Base-by-base conservation (phyloP, 176 grass and related monocot genomes). In the Musa beccarii region DNA sequence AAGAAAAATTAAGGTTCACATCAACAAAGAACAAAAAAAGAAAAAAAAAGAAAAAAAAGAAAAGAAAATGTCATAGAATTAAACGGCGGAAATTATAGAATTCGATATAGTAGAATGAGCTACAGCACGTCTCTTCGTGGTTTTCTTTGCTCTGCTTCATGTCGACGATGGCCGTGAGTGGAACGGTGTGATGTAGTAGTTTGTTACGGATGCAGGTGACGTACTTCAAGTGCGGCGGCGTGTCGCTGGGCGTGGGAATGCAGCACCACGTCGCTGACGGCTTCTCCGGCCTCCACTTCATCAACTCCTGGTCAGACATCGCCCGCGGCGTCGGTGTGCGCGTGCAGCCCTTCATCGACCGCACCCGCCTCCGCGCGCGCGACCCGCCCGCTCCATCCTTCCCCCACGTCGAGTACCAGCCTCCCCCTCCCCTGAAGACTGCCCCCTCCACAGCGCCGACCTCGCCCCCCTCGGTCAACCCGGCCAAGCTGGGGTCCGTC, bases 291-390 rank as follows among this genome's bases (percentile, higher is more conserved):
- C 76, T 90, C 66, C 93, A 90, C 65, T 92, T 96, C 81, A 92
- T 96, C 28, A 96, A 96, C 83, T 90, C 93, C 2, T 96, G 93
- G 93, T 89, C 93, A n/a, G 93, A 90, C 63, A 20, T 92, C 52
- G 80, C 89, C 61, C 87, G 87, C 26, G 89, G 93, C 67, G 66
- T 53, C 75, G 63, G 77, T 34, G 84, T 92, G 14, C 87, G 26
- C 3, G 54, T 79, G 8, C 84, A 54, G 73, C 89, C 93, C 26
- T 84, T 90, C 77, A 90, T 92, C 9, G 85, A 92, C 81, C 89
- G 87, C 23, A 88, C 87, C 19, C 83, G 90, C 13, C 53, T 96
- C 64, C 83, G 83, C 1, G 93, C 89, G 52, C 66, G 81, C 13
- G 89, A 92, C 70, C 93, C 87, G 52, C 92, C 89, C 0, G 64